phyloP scores from a whole-genome alignment of 768 basidiomycete species.

The Cyathus striatus region DNA sequence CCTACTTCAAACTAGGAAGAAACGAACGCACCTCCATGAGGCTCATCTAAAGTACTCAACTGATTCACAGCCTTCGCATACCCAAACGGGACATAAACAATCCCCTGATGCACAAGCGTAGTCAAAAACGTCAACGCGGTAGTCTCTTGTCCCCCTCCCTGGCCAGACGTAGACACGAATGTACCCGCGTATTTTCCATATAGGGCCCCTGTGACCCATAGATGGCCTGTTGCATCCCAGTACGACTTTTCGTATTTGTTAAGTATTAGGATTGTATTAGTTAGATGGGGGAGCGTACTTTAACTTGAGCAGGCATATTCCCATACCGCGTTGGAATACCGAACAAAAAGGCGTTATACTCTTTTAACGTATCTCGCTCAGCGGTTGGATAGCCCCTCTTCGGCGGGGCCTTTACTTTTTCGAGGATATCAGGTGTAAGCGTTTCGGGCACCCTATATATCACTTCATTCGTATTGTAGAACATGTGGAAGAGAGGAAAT shows the following conservation, averaged over 20 bases:
- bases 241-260: slow-evolving; percentile 42
- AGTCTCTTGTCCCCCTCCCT: slow-evolving; percentile 74
- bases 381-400: slow-evolving; percentile 59
- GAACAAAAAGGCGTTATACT: slow-evolving; percentile 61
- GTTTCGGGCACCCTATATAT: slow-evolving; percentile 56
- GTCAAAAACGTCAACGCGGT: slow-evolving; percentile 49
- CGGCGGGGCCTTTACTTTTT: slow-evolving; percentile 54
- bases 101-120: slow-evolving; percentile 68
- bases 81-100: slow-evolving; percentile 69
- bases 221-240: slow-evolving; percentile 69
- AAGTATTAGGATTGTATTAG: not conserved
- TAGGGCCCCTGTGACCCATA: slow-evolving; percentile 58
- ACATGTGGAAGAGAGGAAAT: not conserved
- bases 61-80: slow-evolving; percentile 43
- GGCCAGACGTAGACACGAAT: slow-evolving; percentile 70
- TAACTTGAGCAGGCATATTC: slow-evolving; percentile 64
- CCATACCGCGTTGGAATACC: slow-evolving; percentile 75
- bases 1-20: not conserved
- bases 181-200: slow-evolving; percentile 71
- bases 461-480: not conserved
- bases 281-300: slow-evolving; percentile 8
- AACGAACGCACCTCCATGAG: slow-evolving; percentile 49
- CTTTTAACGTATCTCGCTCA: slow-evolving; percentile 37
- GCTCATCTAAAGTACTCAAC: slow-evolving; percentile 36
- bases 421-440: slow-evolving; percentile 51